These are phyloP conservation scores for Dictyostelium capitatum DNA, from an alignment of 78 protist genomes.

Conservation along the genomic window DNA sequence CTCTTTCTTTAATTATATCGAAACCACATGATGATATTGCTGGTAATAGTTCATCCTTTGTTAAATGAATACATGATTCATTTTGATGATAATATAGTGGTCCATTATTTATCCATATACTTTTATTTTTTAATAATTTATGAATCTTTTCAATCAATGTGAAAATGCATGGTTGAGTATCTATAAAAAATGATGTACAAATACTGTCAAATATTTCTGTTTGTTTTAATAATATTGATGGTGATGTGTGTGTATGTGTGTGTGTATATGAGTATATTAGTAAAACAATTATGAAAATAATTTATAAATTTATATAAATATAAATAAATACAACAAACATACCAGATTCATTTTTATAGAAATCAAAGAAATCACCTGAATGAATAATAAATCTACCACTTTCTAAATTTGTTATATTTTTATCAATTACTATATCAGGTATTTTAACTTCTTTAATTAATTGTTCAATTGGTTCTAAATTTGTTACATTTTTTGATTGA, in stretches of 20 bases:
- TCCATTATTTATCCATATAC: conserved; percentile 59
- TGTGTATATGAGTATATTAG: too few relatives aligned
- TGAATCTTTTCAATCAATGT: neutral
- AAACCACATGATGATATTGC: neutral
- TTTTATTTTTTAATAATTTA: conserved; percentile 8
- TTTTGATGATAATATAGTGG: conserved; percentile 6
- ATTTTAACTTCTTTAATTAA: neutral
- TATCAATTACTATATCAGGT: conserved; percentile 24
- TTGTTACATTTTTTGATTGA: neutral
- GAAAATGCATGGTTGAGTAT: neutral
- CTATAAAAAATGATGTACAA: conserved; percentile 55
- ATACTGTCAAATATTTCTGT: conserved; percentile 20
- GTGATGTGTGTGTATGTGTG: too few relatives aligned
- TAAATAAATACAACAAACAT: neutral
- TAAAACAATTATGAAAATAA: too few relatives aligned
- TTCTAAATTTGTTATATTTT: neutral
- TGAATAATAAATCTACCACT: neutral
- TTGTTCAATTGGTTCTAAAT: neutral
- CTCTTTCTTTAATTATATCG: conserved; percentile 1
- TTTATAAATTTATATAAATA: neutral
- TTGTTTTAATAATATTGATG: neutral
- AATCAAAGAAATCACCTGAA: conserved; percentile 22
- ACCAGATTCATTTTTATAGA: conserved; percentile 6
- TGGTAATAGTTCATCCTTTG: conserved; percentile 5
- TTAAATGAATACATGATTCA: neutral